Evolutionary conservation across 495 filamentous ascomycete species (phyloP).

Genomic region (Lepraria neglecta): DNA sequence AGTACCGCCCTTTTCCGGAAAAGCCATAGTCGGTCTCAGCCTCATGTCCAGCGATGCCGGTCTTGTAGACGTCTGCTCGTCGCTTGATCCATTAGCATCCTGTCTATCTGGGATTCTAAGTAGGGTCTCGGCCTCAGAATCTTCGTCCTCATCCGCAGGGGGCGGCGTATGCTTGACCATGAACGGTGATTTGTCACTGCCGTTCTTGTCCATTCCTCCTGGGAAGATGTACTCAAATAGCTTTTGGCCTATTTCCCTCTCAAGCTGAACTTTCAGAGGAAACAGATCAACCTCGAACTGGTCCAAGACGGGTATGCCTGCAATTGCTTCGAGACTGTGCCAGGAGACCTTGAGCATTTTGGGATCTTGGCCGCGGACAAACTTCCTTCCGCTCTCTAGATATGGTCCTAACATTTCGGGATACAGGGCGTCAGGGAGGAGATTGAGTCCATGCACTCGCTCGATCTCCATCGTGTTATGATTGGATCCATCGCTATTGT

Average conservation of each 20-base stretch:
- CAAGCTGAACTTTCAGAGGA: constrained; percentile 88
- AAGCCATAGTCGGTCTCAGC: constrained; percentile 68
- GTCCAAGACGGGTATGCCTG: constrained; percentile 94
- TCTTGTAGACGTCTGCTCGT: constrained; percentile 42
- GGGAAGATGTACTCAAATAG: constrained; percentile 99
- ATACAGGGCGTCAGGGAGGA: constrained; percentile 84
- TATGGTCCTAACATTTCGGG: constrained; percentile 93
- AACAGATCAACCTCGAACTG: constrained; percentile 94
- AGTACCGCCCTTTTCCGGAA: constrained; percentile 46
- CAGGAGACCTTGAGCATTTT: constrained; percentile 91
- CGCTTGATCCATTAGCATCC: constrained; percentile 32
- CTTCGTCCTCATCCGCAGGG: constrained; percentile 48
- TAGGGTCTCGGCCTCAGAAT: constrained; percentile 46
- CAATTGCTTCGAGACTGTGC: constrained; percentile 97
- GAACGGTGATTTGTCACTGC: constrained; percentile 66
- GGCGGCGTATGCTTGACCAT: constrained; percentile 72
- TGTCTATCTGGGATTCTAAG: constrained; percentile 12
- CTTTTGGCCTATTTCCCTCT: constrained; percentile 85
- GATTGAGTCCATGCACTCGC: constrained; percentile 75
- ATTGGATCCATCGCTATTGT: constrained; percentile 95
- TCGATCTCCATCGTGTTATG: constrained; percentile 84
- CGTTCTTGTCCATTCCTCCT: constrained; percentile 57
- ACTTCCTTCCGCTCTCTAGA: constrained; percentile 51
- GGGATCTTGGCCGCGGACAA: constrained; percentile 44
- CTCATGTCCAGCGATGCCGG: constrained; percentile 68